Percentiles rank a stretch among this genome's conserved stretches.
phyloP scores from a whole-genome alignment of 352 stramenopile genomes.

The Albugo candida region DNA sequence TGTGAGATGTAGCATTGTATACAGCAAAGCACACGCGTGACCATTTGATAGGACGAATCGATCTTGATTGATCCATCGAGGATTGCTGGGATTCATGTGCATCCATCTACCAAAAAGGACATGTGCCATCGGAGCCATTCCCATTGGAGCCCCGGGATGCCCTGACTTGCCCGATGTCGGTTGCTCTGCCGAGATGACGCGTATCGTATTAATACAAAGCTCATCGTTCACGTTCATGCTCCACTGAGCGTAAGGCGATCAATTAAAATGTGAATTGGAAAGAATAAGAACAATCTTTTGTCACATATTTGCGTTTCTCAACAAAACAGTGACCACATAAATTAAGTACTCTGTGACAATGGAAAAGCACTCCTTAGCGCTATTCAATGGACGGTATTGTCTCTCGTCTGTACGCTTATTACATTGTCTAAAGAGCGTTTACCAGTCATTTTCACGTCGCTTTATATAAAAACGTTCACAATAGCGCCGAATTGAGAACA shows the following conservation, averaged over 20 bases:
- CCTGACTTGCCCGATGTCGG: constrained; percentile 94
- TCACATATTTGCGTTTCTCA: neutral
- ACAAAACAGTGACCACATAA: neutral
- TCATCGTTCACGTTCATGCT: constrained; percentile 36
- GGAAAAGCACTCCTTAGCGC: constrained; percentile 38
- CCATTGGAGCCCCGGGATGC: constrained; percentile 96
- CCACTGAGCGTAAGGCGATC: constrained; percentile 39
- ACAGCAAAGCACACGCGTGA: constrained; percentile 96
- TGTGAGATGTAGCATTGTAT: constrained; percentile 97
- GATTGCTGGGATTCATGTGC: constrained; percentile 76
- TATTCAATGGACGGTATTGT: constrained; percentile 37
- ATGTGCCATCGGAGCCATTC: constrained; percentile 96
- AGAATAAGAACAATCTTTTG: neutral
- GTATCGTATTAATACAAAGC: constrained; percentile 96
- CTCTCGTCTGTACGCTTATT: neutral
- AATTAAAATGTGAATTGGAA: neutral
- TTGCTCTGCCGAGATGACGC: constrained; percentile 92
- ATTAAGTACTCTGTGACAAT: constrained; percentile 9
- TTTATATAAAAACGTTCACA: constrained; percentile 57
- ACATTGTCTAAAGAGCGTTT: neutral
- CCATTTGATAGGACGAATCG: constrained; percentile 98
- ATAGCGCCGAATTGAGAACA: constrained; percentile 32
- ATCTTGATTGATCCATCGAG: constrained; percentile 89
- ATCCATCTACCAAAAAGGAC: constrained; percentile 88
- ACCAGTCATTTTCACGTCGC: constrained; percentile 45